Evolutionary conservation across 1,284 basidiomycete species (phyloP).

Genomic region (Meira nashicola): DNA sequence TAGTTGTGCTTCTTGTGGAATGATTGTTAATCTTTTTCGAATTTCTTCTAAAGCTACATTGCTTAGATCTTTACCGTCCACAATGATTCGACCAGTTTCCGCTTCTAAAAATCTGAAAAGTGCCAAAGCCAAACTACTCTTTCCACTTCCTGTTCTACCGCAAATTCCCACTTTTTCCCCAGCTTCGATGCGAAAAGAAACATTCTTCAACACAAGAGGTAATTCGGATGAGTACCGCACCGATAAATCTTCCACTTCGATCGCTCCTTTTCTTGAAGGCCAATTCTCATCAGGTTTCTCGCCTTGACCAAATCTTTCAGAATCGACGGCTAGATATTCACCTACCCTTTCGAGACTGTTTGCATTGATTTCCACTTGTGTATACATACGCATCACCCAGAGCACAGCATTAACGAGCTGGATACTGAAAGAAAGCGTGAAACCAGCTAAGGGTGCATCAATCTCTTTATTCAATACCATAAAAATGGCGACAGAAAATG

Average conservation of each 20-base stretch:
- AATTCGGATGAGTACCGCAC: constrained; percentile 51
- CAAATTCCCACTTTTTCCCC: constrained; percentile 52
- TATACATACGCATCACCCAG: constrained; percentile 50
- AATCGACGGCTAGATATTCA: constrained; percentile 45
- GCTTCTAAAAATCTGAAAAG: constrained; percentile 96
- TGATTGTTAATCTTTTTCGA: constrained; percentile 74
- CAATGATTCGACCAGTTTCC: constrained; percentile 67
- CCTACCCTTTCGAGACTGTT: constrained; percentile 52
- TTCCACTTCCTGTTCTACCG: constrained; percentile 72
- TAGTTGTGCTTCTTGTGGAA: constrained; percentile 71
- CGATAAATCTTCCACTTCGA: constrained; percentile 46
- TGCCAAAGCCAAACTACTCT: constrained; percentile 81
- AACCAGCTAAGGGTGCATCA: constrained; percentile 48
- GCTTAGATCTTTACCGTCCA: constrained; percentile 85
- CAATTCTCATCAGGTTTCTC: constrained; percentile 49
- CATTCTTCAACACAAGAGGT: constrained; percentile 42
- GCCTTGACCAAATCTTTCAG: constrained; percentile 35
- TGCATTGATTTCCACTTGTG: constrained; percentile 52
- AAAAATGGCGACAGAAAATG: constrained; percentile 52
- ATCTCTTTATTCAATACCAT: constrained; percentile 58
- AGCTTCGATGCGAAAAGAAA: constrained; percentile 45
- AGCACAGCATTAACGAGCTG: constrained; percentile 63
- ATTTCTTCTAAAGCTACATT: constrained; percentile 81
- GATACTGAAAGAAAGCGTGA: constrained; percentile 46
- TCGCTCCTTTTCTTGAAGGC: constrained; percentile 45